These are phyloP conservation scores for Pyrenophora graminea DNA, from an alignment of 2,329 filamentous ascomycete genomes.

Conservation along the genomic window DNA sequence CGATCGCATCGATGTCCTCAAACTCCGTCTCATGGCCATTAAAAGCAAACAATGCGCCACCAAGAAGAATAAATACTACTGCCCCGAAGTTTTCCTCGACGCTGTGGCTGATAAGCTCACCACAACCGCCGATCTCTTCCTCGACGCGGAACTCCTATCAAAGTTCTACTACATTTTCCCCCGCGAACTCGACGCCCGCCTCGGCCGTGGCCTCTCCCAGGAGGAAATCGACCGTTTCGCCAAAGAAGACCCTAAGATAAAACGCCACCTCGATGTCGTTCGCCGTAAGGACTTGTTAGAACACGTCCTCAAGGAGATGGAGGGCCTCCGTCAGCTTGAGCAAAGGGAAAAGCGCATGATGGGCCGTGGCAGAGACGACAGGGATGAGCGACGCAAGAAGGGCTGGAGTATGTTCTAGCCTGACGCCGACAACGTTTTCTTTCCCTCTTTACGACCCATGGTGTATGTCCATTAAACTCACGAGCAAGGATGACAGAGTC, in stretches of 20 bases:
- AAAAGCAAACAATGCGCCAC: slow-evolving; percentile 87
- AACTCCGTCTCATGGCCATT: slow-evolving; percentile 83
- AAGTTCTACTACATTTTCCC: slow-evolving; percentile 99
- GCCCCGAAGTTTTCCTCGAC: slow-evolving; percentile 96
- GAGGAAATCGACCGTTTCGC: slow-evolving; percentile 88
- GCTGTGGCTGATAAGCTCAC: slow-evolving; percentile 94
- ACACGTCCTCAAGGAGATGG: slow-evolving; percentile 93
- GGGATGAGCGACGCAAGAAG: slow-evolving; percentile 32
- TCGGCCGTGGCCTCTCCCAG: slow-evolving; percentile 78
- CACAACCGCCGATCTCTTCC: slow-evolving; percentile 91
- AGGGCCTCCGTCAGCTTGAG: slow-evolving; percentile 83
- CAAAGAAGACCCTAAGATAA: slow-evolving; percentile 87
- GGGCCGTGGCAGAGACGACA: slow-evolving; percentile 24
- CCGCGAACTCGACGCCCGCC: slow-evolving; percentile 81
- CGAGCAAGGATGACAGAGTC: no score
- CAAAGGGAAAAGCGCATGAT: slow-evolving; percentile 65
- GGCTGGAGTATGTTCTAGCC: slow-evolving; percentile 40
- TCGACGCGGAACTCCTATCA: slow-evolving; percentile 93
- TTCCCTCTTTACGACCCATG: no score
- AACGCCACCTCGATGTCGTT: slow-evolving; percentile 88
- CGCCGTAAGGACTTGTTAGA: slow-evolving; percentile 90
- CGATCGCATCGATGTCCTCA: slow-evolving; percentile 86
- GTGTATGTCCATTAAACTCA: no score
- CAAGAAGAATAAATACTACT: slow-evolving; percentile 91
- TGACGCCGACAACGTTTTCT: background rate